Conservation (phyloP, 805 yeast genomes). For the Millerozyma miso region DNA sequence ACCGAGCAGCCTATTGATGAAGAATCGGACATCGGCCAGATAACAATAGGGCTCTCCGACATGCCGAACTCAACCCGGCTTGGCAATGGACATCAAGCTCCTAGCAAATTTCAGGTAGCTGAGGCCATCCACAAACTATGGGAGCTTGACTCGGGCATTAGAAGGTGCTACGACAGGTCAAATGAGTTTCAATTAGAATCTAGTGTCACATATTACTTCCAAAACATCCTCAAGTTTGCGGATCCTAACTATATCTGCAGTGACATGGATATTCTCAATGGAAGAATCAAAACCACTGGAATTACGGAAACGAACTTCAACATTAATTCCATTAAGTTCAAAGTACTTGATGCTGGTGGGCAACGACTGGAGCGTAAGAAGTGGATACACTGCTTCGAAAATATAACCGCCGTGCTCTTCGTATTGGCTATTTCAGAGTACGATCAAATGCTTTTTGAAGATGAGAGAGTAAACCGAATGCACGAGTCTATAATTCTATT, state of each 20-base stretch:
- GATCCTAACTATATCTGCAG: conserved; percentile 62
- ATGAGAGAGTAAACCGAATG: conserved; percentile 83
- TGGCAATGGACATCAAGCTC: neutral
- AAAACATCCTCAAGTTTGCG: conserved; percentile 62
- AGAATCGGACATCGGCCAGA: conserved; percentile 6
- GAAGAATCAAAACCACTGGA: conserved; percentile 93
- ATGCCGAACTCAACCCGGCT: conserved; percentile 6
- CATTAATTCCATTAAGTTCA: conserved; percentile 59
- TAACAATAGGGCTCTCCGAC: conserved; percentile 9
- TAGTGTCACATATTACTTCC: conserved; percentile 77
- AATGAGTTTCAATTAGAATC: conserved; percentile 84
- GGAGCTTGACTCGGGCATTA: conserved; percentile 65
- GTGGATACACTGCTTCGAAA: conserved; percentile 94
- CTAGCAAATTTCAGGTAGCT: conserved; percentile 54
- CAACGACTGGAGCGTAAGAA: conserved; percentile 87
- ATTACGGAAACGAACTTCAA: conserved; percentile 81
- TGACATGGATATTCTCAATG: conserved; percentile 81
- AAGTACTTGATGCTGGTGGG: conserved; percentile 94
- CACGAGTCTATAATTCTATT: conserved; percentile 84
- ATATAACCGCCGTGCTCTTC: conserved; percentile 80
- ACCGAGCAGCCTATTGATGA: conserved; percentile 1
- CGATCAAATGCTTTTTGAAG: conserved; percentile 89
- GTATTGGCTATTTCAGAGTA: conserved; percentile 89
- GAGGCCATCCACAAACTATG: conserved; percentile 67
- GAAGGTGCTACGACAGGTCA: conserved; percentile 51